Evolutionary conservation across 345 rosid species (phyloP), one percentile per base, ranked within the genome.

Genomic region (Bruguiera gymnorhiza): DNA sequence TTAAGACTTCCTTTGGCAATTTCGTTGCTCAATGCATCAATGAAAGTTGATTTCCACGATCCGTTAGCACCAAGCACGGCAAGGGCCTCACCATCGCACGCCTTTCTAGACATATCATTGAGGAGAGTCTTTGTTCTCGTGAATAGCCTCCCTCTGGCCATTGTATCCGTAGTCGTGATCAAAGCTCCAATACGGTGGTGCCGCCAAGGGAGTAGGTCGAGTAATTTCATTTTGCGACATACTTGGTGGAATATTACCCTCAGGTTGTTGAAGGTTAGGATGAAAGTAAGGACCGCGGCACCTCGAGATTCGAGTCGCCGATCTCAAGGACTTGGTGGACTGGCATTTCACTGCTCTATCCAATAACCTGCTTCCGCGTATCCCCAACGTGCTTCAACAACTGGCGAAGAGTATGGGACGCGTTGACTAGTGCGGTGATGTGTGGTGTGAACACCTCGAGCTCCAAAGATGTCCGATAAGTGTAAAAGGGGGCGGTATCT

Each of bases 31-130:
- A 91, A 72, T 0, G 95, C 96, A 15, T 91, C 97, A 21, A 91
- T 83, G 3, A 91, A 68, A 0, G 97, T 95, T 8, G 97, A 95
- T 63, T 95, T 95, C 29, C 99, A 97, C 0, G 97, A 88, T 0
- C 99, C 97, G 39, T 97, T 95, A 0, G 97, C 99, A 0, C 97
- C 99, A 0, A 92, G 96, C 68, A 95, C 97, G 0, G 97, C 96
- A 1, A 95, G 70, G 29, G 90, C 85, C 84, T 95, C 97, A 0
- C 97, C 99, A 6, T 95, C 93, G 0, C 92, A 81, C 0, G 97
- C 91, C 82, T 88, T 89, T 0, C 97, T 97, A 24, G 96, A 88
- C 66, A 95, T 85, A 34, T 88, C 81, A 48, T 94, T 84, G 0
- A 94, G 84, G 6, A 95, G 85, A 5, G 90, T 86, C 80, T 95